Evolutionary conservation across 2,329 filamentous ascomycete genomes (phyloP), one percentile per base, ranked within the genome.

Genomic region (Drechslerella stenobrocha): DNA sequence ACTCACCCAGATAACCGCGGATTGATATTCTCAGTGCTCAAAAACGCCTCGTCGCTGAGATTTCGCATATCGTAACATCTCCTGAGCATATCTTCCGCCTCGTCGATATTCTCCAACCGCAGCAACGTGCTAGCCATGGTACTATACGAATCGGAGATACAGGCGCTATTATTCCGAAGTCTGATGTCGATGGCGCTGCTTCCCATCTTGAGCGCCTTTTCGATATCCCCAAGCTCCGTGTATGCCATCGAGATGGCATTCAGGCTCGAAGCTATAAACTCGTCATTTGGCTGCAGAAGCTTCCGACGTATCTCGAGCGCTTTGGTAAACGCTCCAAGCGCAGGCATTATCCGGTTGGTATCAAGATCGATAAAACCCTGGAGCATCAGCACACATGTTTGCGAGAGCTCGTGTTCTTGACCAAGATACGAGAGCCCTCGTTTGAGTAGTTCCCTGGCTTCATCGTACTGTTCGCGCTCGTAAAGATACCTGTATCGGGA

Each of bases 141-240:
- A 69, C 75, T 77, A 57, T 77, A 77, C 11, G 75, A 77, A 69
- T 78, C 77, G 4, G 75, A 75, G 45, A 77, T 75, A 23, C 75
- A 59, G 55, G 74, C 73, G 45, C 73, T 75, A 20, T 75, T 74
- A 35, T 70, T 70, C 18, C 69, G 48, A 11, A 74, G 70, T 20
- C 75, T 71, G 44, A 77, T 73, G 7, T 73, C 61, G 53, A 76
- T 75, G 11, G 75, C 75, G 50, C 74, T 69, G 46, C 73, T 52
- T 52, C 76, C 75, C 11, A 69, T 52, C 11, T 70, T 61, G 23
- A 72, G 70, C 1, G 76, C 75, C 20, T 73, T 59, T 1, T 75
- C 71, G 5, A 76, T 70, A 11, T 74, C 70, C 2, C 71, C 72
- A 55, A 75, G 70, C 65, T 77, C 76, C 0, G 76, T 76, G 61